phyloP scores from a whole-genome alignment of 768 basidiomycete species.

The Rhodotorula paludigena region DNA sequence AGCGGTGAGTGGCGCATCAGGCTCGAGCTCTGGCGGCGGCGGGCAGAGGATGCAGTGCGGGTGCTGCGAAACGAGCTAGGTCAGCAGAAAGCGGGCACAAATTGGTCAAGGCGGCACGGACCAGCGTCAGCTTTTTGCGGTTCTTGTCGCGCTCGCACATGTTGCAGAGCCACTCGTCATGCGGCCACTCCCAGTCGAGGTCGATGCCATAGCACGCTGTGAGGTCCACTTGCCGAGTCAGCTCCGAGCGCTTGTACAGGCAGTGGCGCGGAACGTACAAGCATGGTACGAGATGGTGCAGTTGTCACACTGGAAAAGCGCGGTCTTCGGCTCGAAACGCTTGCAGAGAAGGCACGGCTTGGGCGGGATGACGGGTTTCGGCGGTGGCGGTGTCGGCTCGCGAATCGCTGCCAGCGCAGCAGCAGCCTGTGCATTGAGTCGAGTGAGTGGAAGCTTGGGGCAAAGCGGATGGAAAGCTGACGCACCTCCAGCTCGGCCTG shows the following conservation, averaged over 20 bases:
- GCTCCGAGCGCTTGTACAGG: rapidly evolving
- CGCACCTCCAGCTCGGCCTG: not conserved
- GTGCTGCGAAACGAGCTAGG: no score
- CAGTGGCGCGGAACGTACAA: constrained; percentile 1
- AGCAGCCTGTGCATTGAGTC: no score
- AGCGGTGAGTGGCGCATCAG: constrained; percentile 25
- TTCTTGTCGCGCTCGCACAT: constrained; percentile 33
- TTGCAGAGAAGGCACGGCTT: constrained; percentile 38
- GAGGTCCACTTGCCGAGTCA: not conserved
- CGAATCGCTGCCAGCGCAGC: no score
- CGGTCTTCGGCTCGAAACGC: constrained; percentile 32
- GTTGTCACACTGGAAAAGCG: constrained; percentile 28
- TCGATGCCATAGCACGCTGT: constrained; percentile 40
- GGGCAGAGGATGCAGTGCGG: constrained; percentile 38
- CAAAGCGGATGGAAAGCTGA: no score
- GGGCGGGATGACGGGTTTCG: constrained; percentile 19
- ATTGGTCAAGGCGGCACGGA: no score
- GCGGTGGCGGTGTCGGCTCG: constrained; percentile 20
- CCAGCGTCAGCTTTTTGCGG: constrained; percentile 1
- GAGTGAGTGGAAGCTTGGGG: no score
- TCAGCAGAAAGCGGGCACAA: no score
- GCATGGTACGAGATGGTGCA: constrained; percentile 29
- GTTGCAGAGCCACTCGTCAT: constrained; percentile 41
- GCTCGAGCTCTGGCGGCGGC: not conserved
- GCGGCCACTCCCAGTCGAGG: constrained; percentile 14